Evolutionary conservation across 768 basidiomycete genomes (phyloP).

Genomic region (Amanita subjunquillea): DNA sequence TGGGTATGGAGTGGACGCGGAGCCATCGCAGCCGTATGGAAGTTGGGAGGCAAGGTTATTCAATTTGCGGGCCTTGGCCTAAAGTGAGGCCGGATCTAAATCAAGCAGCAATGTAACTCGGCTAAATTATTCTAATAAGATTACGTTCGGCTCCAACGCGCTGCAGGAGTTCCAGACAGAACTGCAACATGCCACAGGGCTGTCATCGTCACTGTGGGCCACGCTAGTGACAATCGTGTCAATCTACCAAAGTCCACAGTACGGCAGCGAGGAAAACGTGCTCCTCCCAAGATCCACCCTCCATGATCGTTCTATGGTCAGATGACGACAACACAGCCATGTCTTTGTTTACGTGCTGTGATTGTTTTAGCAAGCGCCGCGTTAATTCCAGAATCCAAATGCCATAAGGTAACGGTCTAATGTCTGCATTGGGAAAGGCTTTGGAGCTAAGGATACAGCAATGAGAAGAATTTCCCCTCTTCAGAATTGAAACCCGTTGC

Average conservation of each 20-base stretch:
- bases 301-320: constrained; percentile 20
- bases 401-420: constrained; percentile 52
- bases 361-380: constrained; percentile 44
- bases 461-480: constrained; percentile 26
- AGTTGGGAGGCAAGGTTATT: constrained; percentile 5
- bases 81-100: neutral
- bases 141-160: neutral
- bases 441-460: neutral
- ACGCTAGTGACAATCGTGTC: constrained; percentile 16
- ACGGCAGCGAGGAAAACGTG: constrained; percentile 46
- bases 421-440: constrained; percentile 44
- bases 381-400: constrained; percentile 34
- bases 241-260: constrained; percentile 41
- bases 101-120: too few species aligned
- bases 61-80: neutral
- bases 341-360: constrained; percentile 23
- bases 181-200: constrained; percentile 36
- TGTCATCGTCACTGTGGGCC: constrained; percentile 23
- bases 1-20: neutral
- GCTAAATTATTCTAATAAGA: neutral
- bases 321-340: neutral
- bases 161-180: constrained; percentile 30
- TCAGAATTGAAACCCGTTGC: constrained; percentile 50
- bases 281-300: constrained; percentile 53
- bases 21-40: neutral